Evolutionary conservation across 192 early-diverging fungal species (phyloP), one percentile per base, ranked within the genome.

Genomic region (Geranomyces variabilis): DNA sequence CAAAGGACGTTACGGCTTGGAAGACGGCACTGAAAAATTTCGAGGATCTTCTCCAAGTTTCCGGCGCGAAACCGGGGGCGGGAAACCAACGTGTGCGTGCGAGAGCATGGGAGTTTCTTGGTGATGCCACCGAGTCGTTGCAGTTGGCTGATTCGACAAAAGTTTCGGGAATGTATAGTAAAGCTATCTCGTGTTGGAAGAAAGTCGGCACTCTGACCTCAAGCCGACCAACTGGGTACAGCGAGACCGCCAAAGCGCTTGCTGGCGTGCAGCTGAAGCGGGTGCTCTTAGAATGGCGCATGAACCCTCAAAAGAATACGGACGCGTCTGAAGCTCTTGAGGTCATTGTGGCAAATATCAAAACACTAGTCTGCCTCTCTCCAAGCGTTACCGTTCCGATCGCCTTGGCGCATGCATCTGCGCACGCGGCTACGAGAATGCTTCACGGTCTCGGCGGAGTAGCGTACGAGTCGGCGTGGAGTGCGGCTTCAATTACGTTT

Each of bases 61-160:
- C 24, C 17, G 33, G 36, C 21, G 29, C 56, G 15, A 22, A 41
- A 29, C 36, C 36, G 10, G 36, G 36, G 10, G 14, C 17, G 19
- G 36, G 57, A 5, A 28, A 61, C 36, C 57, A 61, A 61, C 14
- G 51, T 22, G 33, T 70, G 17, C 29, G 28, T 8, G 55, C 69
- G 15, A 30, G 43, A 61, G 55, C 14, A n/a, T 70, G 69, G 69
- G 69, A 70, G 33, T 26, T 61, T 33, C 58, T 70, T 19, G 69
- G 69, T 21, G 69, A 70, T 47, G 59, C 58, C 14, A 13, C 61
- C 21, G 2, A 6, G 33, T 28, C 57, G 36, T 17, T 57, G 17
- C n/a, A 33, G 15, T 19, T 44, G 15, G 36, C 22, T 5, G 69
- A 70, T 19, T 14, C 36, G 7, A 61, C 17, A 22, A 30, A 44